These are phyloP conservation scores for Trichomonascaceae sp. DNA, from an alignment of 1,139 yeast species.

Conservation along the genomic window DNA sequence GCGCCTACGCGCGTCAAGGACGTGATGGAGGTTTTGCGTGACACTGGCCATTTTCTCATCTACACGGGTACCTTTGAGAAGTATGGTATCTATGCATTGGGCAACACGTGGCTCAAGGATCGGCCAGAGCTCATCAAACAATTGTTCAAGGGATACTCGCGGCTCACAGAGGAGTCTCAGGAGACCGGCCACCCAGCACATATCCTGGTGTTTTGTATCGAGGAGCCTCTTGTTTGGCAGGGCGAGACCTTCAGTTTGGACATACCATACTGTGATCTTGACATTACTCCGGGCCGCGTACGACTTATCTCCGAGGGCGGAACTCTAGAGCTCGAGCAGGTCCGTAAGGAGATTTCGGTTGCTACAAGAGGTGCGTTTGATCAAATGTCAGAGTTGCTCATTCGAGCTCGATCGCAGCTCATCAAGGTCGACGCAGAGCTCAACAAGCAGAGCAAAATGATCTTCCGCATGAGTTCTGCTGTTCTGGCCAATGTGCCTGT, in stretches of 20 bases:
- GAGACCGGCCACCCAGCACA: conserved; percentile 40
- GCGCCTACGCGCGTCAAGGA: conserved; percentile 35
- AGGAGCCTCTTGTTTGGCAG: conserved; percentile 84
- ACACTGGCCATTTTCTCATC: conserved; percentile 64
- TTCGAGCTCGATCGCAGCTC: conserved; percentile 59
- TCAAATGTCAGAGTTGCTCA: conserved; percentile 38
- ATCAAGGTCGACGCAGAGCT: conserved; percentile 67
- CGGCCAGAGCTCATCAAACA: conserved; percentile 29
- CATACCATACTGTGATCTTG: conserved; percentile 26
- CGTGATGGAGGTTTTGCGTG: conserved; percentile 44
- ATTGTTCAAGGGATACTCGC: conserved; percentile 25
- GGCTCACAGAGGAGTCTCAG: conserved; percentile 13
- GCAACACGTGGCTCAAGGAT: conserved; percentile 41
- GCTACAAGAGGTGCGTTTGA: conserved; percentile 34
- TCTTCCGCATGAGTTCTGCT: conserved; percentile 55
- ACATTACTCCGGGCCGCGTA: conserved; percentile 55
- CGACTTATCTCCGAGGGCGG: conserved; percentile 60
- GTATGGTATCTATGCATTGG: conserved; percentile 64
- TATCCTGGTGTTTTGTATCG: conserved; percentile 62
- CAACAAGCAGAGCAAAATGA: conserved; percentile 49
- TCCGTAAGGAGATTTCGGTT: conserved; percentile 32
- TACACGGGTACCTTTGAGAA: conserved; percentile 64
- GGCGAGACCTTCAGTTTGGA: conserved; percentile 59
- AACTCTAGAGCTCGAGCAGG: conserved; percentile 32
- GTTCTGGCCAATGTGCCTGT: conserved; percentile 52